phyloP scores from a whole-genome alignment of 768 basidiomycete genomes.

The Boletus sensibilis region DNA sequence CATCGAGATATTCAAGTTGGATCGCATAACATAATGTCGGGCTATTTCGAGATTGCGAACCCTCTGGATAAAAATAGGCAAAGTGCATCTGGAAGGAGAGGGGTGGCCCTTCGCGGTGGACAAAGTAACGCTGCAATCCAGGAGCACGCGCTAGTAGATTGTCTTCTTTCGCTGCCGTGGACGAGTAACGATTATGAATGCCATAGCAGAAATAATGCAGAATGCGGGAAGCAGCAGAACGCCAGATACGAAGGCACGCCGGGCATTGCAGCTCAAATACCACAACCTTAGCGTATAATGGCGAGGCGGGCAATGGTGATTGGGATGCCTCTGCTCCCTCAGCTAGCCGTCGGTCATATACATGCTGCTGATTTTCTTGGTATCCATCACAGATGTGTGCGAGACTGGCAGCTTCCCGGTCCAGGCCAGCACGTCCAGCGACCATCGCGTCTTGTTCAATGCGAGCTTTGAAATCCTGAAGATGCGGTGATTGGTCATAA shows the following conservation, averaged over 20 bases:
- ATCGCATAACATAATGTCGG: background rate
- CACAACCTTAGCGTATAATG: constrained; percentile 19
- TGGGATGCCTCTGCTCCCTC: background rate
- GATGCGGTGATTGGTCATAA: constrained; percentile 24
- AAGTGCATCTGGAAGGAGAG: background rate
- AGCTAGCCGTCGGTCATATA: background rate
- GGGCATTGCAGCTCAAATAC: constrained; percentile 44
- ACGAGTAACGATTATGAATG: background rate
- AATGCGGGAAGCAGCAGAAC: constrained; percentile 33
- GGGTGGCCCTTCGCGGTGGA: background rate
- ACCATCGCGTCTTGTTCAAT: constrained; percentile 31
- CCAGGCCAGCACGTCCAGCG: constrained; percentile 11
- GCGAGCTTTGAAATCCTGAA: constrained; percentile 24
- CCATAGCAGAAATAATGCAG: constrained; percentile 22
- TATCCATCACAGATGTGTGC: background rate
- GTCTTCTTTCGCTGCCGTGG: background rate
- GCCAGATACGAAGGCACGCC: constrained; percentile 36
- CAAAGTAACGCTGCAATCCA: constrained; percentile 10
- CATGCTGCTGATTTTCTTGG: background rate
- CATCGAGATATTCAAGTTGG: no score
- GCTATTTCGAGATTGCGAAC: background rate
- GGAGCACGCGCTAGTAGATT: constrained; percentile 23
- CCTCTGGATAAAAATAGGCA: background rate
- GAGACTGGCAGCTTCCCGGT: background rate
- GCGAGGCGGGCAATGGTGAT: constrained; percentile 44